A percentile compares a stretch with the other conserved stretches of the same genome.
Conservation (phyloP, 441 rosid species). For the Brassica balearica region DNA sequence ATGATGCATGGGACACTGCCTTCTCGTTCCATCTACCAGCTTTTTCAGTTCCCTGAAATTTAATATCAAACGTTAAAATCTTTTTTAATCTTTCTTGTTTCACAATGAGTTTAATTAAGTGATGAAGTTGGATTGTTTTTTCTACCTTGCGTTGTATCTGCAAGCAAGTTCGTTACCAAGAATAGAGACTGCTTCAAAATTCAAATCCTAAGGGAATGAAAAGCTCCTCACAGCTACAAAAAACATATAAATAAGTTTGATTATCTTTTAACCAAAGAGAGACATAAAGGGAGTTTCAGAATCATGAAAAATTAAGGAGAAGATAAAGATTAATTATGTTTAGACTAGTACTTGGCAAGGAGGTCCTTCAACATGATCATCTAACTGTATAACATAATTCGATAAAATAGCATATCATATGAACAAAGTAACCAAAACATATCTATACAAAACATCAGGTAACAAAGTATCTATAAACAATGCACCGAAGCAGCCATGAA, state of each 20-base stretch:
- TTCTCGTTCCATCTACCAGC: slow-evolving; percentile 55
- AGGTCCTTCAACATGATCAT: slow-evolving; percentile 50
- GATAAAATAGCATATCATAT: neutral
- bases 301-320: neutral
- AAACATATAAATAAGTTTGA: neutral
- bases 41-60: slow-evolving; percentile 72
- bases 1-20: slow-evolving; percentile 41
- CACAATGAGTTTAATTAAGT: neutral
- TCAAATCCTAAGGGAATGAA: slow-evolving; percentile 69
- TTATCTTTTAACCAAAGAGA: slow-evolving; percentile 7
- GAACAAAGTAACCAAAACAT: neutral
- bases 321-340: slow-evolving; percentile 48
- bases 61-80: neutral
- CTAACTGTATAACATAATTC: neutral
- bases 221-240: slow-evolving; percentile 72
- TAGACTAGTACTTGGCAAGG: slow-evolving; percentile 77
- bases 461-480: neutral
- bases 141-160: slow-evolving; percentile 66
- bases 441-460: neutral
- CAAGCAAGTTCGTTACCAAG: slow-evolving; percentile 67
- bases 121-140: slow-evolving; percentile 12
- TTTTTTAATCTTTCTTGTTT: neutral
- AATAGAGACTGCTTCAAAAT: slow-evolving; percentile 17
- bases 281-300: neutral
- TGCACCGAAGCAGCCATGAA: neutral